These are phyloP conservation scores for Thalia dealbata DNA, from an alignment of 176 grass and related monocot species.

Conservation along the genomic window DNA sequence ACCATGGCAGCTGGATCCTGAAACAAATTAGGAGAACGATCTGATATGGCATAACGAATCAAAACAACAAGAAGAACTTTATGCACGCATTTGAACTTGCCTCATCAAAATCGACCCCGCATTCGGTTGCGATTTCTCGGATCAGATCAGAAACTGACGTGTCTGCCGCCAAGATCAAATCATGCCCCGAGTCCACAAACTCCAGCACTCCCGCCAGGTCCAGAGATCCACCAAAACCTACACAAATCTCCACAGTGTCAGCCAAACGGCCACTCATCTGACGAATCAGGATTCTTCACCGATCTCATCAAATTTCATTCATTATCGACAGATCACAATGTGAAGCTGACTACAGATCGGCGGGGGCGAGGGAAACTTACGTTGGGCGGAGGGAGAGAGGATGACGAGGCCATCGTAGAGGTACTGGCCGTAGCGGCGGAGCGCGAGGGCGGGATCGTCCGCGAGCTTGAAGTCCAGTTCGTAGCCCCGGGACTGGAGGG, in stretches of 20 bases:
- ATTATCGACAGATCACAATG: neutral
- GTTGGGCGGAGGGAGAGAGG: conserved; percentile 53
- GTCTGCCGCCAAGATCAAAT: conserved; percentile 82
- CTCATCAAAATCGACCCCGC: conserved; percentile 95
- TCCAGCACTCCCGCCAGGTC: conserved; percentile 70
- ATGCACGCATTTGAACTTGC: conserved; percentile 22
- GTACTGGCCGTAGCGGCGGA: conserved; percentile 77
- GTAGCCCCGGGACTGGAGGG: conserved; percentile 57
- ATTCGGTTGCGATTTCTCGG: conserved; percentile 79
- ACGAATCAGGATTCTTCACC: neutral
- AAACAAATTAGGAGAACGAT: neutral
- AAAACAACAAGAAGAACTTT: neutral
- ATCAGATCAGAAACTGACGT: conserved; percentile 82
- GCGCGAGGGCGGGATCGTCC: conserved; percentile 63
- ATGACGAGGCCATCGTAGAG: conserved; percentile 89
- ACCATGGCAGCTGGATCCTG: conserved; percentile 79
- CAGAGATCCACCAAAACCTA: conserved; percentile 83
- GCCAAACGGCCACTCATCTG: conserved; percentile 13
- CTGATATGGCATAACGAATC: conserved; percentile 4
- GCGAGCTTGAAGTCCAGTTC: conserved; percentile 82
- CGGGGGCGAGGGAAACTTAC: conserved; percentile 19
- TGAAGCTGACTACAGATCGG: conserved; percentile 1
- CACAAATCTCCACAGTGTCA: neutral
- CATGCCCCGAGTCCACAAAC: conserved; percentile 77
- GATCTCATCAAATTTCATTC: neutral